Evolutionary conservation across 352 stramenopile genomes (phyloP).

Genomic region (Phytophthora nicotianae): DNA sequence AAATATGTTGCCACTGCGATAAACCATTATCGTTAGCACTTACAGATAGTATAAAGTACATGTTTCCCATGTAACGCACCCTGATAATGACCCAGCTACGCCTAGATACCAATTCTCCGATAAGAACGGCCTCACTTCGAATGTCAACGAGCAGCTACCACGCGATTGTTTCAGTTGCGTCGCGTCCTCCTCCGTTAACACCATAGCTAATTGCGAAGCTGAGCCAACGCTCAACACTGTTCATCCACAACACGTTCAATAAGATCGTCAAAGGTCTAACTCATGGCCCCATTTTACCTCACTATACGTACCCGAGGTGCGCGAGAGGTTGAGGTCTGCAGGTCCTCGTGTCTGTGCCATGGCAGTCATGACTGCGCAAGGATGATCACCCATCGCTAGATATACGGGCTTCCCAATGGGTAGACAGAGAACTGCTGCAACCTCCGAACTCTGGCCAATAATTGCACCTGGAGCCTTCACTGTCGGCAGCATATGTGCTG

Average conservation of each 20-base stretch:
- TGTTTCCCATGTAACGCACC: constrained; percentile 48
- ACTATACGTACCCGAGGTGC: constrained; percentile 29
- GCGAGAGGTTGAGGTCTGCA: constrained; percentile 32
- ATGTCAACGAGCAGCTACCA: constrained; percentile 38
- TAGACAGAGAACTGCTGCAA: constrained; percentile 32
- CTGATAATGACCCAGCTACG: constrained; percentile 66
- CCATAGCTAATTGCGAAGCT: constrained; percentile 68
- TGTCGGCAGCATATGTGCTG: constrained; percentile 47
- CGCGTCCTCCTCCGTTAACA: constrained; percentile 48
- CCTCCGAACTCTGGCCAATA: constrained; percentile 38
- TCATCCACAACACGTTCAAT: neutral
- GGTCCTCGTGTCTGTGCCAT: constrained; percentile 33
- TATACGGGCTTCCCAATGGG: constrained; percentile 41
- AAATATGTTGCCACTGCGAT: constrained; percentile 66
- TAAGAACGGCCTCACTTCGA: constrained; percentile 72
- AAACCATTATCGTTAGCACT: neutral
- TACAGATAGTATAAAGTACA: neutral
- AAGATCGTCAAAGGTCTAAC: constrained; percentile 2
- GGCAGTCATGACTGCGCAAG: constrained; percentile 59
- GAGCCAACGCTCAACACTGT: constrained; percentile 78
- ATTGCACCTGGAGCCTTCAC: constrained; percentile 50
- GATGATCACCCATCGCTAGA: constrained; percentile 74
- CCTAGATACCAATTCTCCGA: constrained; percentile 50
- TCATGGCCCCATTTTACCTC: neutral
- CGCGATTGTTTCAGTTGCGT: constrained; percentile 19